Evolutionary conservation across 2,329 filamentous ascomycete genomes (phyloP), one percentile per base, ranked within the genome.

Genomic region (Neopestalotiopsis sp.): DNA sequence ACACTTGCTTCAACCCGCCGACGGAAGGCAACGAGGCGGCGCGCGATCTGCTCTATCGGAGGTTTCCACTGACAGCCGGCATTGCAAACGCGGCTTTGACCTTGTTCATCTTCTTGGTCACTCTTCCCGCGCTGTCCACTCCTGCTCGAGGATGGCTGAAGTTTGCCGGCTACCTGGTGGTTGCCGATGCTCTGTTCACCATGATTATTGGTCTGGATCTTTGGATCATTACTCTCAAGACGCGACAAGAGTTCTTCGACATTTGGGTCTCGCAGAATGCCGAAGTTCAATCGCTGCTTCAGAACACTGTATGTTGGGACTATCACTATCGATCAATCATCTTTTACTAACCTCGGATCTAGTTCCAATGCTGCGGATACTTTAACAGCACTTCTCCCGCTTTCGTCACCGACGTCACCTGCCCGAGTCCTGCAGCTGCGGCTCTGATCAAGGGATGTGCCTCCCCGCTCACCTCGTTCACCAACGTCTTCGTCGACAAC

Each of bases 351-450:
- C 14, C 5, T 4, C n/a, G 13, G 10, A 13, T 42, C 40, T n/a
- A 94, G 90, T 95, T 95, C 78, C 79, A 89, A 74, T 96, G 93
- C 88, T 96, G 93, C 75, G 93, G 93, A 71, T 96, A 93, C 82
- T 82, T 88, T 74, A 94, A 94, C 81, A 89, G 87, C 79, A 91
- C 90, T 4, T 86, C 88, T 13, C 91, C 92, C 12, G 89, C 90
- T 65, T 95, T 95, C 78, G 85, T 94, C 71, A 89, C 88, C 68
- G 91, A 95, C 74, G 72, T 79, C 5, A 88, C 86, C 1, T 96
- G 93, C 79, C 86, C 89, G 10, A 93, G 90, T 76, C 88, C 91
- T 6, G 88, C 92, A 2, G 87, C 90, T 49, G 92, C 93, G 1
- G 90, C 91, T 14, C 85, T 92, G 45, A 87, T 91, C 77, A 85